These are phyloP conservation scores for Phylloporus sp. DNA, from an alignment of 1,284 basidiomycete species.

Conservation along the genomic window DNA sequence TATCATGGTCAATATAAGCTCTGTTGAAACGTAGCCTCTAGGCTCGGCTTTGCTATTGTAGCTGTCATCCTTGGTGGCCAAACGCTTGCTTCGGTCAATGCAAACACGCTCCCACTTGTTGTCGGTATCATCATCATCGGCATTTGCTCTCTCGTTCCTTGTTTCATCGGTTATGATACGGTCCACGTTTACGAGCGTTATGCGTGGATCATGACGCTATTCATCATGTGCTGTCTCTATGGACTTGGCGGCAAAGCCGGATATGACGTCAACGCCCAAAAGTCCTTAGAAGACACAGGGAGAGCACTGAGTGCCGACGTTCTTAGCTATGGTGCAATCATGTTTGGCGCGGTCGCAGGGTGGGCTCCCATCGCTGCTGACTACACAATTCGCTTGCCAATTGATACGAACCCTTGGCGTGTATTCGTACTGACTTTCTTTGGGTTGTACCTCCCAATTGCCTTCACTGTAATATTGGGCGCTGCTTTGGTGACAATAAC, in stretches of 20 bases:
- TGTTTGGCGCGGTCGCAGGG: slow-evolving; percentile 62
- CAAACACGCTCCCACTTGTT: slow-evolving; percentile 48
- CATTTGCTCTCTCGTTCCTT: slow-evolving; percentile 54
- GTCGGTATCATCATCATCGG: slow-evolving; percentile 56
- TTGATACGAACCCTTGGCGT: slow-evolving; percentile 50
- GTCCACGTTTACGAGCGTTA: slow-evolving; percentile 69
- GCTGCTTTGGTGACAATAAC: slow-evolving; percentile 65
- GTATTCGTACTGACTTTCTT: slow-evolving; percentile 65
- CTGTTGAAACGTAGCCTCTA: slow-evolving; percentile 24
- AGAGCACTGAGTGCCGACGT: slow-evolving; percentile 54
- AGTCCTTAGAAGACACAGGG: slow-evolving; percentile 54
- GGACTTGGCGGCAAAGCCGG: slow-evolving; percentile 64
- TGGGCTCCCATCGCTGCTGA: slow-evolving; percentile 62
- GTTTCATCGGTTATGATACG: slow-evolving; percentile 59
- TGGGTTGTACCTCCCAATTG: slow-evolving; percentile 63
- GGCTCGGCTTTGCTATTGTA: slow-evolving; percentile 54
- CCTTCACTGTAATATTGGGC: slow-evolving; percentile 64
- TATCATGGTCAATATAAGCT: background rate
- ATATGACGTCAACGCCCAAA: slow-evolving; percentile 56
- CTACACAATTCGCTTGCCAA: slow-evolving; percentile 63
- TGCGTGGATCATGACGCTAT: slow-evolving; percentile 64
- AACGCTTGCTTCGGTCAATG: slow-evolving; percentile 51
- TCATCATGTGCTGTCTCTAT: slow-evolving; percentile 64
- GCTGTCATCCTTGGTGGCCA: slow-evolving; percentile 59
- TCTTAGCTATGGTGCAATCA: slow-evolving; percentile 64